Conservation (phyloP, 2,329 filamentous ascomycete genomes). For the Paecilomyces niveus region DNA sequence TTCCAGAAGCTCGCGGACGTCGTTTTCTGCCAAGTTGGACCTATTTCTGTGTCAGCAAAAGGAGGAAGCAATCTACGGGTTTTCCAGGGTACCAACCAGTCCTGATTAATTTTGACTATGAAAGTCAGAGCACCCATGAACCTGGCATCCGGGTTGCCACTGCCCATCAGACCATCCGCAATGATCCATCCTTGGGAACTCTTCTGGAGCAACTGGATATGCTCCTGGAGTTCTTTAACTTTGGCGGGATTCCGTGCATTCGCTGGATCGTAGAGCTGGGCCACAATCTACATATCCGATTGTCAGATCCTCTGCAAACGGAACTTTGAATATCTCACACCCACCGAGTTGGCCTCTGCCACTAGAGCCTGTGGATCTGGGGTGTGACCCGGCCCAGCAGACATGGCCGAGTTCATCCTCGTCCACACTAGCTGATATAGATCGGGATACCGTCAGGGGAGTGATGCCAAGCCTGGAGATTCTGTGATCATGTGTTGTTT, state of each 20-base stretch:
- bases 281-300: conserved; percentile 27
- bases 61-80: background rate
- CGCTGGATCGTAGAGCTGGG: conserved; percentile 35
- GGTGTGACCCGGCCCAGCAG: conserved; percentile 16
- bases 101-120: conserved; percentile 90
- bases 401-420: conserved; percentile 18
- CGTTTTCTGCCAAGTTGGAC: conserved; percentile 28
- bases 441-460: conserved; percentile 7
- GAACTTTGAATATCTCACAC: conserved; percentile 4
- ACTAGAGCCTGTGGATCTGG: conserved; percentile 19
- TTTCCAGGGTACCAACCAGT: conserved; percentile 49
- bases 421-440: conserved; percentile 9
- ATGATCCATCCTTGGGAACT: conserved; percentile 79
- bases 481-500: conserved; percentile 17
- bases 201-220: conserved; percentile 70
- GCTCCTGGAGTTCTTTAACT: conserved; percentile 57
- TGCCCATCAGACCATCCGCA: conserved; percentile 65
- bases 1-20: conserved; percentile 28
- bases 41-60: conserved; percentile 13
- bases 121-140: conserved; percentile 93
- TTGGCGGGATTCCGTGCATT: conserved; percentile 37
- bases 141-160: conserved; percentile 65
- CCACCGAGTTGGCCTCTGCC: conserved; percentile 21
- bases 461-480: conserved; percentile 13
- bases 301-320: background rate